These are phyloP conservation scores for Leccinum pellstonianum DNA, from an alignment of 768 basidiomycete genomes.

Conservation along the genomic window DNA sequence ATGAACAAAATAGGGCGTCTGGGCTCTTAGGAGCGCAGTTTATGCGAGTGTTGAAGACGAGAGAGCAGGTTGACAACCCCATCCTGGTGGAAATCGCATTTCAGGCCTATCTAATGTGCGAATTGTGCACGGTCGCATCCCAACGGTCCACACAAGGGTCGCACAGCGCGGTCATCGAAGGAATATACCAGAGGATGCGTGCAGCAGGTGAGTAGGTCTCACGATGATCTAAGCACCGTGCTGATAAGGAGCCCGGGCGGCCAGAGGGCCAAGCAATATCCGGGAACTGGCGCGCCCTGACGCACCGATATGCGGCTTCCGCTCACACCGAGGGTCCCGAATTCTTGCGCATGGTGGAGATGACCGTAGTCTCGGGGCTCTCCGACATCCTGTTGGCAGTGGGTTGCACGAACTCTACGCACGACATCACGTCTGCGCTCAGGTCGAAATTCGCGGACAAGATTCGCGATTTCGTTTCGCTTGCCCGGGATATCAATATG, in stretches of 20 bases:
- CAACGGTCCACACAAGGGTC: slow-evolving; percentile 22
- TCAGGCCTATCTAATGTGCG: slow-evolving; percentile 25
- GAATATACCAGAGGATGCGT: slow-evolving; percentile 35
- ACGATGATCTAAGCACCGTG: not conserved
- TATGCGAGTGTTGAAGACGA: slow-evolving; percentile 18
- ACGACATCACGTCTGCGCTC: slow-evolving; percentile 38
- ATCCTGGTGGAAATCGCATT: slow-evolving; percentile 34
- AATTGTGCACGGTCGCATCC: slow-evolving; percentile 18
- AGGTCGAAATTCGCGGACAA: slow-evolving; percentile 40
- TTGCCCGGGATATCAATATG: slow-evolving; percentile 45
- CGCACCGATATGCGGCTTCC: slow-evolving; percentile 19
- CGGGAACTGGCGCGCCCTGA: slow-evolving; percentile 44
- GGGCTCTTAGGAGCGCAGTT: slow-evolving; percentile 16
- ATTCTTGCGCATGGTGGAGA: slow-evolving; percentile 1
- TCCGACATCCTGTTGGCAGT: slow-evolving; percentile 27
- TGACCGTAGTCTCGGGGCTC: slow-evolving; percentile 18
- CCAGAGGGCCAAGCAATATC: slow-evolving; percentile 43
- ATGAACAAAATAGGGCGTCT: slow-evolving; percentile 10
- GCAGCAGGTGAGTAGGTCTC: slow-evolving; percentile 30
- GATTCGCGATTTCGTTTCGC: slow-evolving; percentile 41
- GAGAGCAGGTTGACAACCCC: slow-evolving; percentile 24
- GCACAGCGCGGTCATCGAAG: slow-evolving; percentile 14
- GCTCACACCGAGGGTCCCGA: slow-evolving; percentile 14
- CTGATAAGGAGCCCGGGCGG: not conserved
- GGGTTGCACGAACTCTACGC: slow-evolving; percentile 19